phyloP scores from a whole-genome alignment of 1,284 basidiomycete species.

The Hemileia vastatrix region DNA sequence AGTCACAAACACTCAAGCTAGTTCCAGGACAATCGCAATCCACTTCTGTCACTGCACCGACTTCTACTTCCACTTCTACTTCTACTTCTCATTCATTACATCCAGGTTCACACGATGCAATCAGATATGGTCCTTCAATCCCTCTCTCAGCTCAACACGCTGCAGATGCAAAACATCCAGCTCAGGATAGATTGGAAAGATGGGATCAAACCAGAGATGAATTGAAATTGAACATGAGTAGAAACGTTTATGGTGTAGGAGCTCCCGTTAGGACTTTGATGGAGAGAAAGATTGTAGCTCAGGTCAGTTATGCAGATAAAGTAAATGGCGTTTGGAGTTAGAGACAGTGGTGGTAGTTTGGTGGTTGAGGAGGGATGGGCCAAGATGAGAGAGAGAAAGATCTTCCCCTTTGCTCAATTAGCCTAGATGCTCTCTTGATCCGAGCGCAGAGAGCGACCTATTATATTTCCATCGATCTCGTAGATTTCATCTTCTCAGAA shows the following conservation, averaged over 20 bases:
- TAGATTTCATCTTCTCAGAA: no score
- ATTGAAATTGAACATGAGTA: slow-evolving; percentile 70
- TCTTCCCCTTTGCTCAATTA: no score
- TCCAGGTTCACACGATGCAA: slow-evolving; percentile 38
- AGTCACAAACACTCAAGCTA: no score
- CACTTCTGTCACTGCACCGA: slow-evolving; percentile 15
- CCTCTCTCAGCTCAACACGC: slow-evolving; percentile 31
- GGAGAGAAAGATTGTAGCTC: slow-evolving; percentile 77
- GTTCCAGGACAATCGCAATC: not conserved
- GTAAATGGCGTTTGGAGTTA: no score
- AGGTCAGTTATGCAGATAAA: slow-evolving; percentile 56
- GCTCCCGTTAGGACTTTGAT: slow-evolving; percentile 80
- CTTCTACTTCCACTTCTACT: slow-evolving; percentile 27
- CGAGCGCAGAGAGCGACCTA: no score
- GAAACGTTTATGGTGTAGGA: slow-evolving; percentile 75
- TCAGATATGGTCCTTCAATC: slow-evolving; percentile 32
- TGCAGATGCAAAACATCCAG: slow-evolving; percentile 30
- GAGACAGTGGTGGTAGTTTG: no score
- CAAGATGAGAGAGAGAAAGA: no score
- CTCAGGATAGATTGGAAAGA: slow-evolving; percentile 40
- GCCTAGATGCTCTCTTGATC: no score
- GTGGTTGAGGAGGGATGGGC: no score
- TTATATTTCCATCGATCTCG: no score
- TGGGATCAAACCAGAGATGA: slow-evolving; percentile 90
- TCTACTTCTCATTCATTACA: slow-evolving; percentile 32